Conservation (phyloP, 1,139 yeast species). For the Suhomyces taliae region DNA sequence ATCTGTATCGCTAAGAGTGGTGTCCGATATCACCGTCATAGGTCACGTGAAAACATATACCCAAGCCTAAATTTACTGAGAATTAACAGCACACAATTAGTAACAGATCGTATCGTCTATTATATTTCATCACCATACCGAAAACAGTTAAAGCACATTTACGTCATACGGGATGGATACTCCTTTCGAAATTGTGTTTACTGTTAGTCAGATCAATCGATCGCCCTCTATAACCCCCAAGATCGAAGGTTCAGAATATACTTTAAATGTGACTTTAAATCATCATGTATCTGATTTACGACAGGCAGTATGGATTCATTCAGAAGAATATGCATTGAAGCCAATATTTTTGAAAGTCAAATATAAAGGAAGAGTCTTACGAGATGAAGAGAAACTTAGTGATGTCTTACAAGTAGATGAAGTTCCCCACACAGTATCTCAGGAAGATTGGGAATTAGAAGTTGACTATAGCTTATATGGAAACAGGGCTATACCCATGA, state of each 20-base stretch:
- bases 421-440: slow-evolving; percentile 7
- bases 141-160: no score
- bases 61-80: neutral
- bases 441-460: slow-evolving; percentile 15
- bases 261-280: slow-evolving; percentile 20
- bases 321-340: slow-evolving; percentile 22
- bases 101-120: neutral
- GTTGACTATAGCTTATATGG: slow-evolving; percentile 27
- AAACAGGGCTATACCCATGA: slow-evolving; percentile 18
- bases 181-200: slow-evolving; percentile 22
- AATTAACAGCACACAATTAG: slow-evolving; percentile 1
- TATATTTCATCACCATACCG: no score
- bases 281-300: slow-evolving; percentile 25
- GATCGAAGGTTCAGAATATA: slow-evolving; percentile 1
- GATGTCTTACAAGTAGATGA: slow-evolving; percentile 16
- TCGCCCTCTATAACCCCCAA: neutral
- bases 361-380: slow-evolving; percentile 10
- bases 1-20: neutral
- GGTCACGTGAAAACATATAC: slow-evolving; percentile 2
- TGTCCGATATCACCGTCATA: neutral
- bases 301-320: slow-evolving; percentile 31
- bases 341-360: slow-evolving; percentile 25
- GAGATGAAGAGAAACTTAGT: slow-evolving; percentile 16
- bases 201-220: slow-evolving; percentile 13
- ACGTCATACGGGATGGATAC: slow-evolving; percentile 19